Base-by-base conservation (phyloP, 768 basidiomycete genomes). In the Rhizopogon roseolus region DNA sequence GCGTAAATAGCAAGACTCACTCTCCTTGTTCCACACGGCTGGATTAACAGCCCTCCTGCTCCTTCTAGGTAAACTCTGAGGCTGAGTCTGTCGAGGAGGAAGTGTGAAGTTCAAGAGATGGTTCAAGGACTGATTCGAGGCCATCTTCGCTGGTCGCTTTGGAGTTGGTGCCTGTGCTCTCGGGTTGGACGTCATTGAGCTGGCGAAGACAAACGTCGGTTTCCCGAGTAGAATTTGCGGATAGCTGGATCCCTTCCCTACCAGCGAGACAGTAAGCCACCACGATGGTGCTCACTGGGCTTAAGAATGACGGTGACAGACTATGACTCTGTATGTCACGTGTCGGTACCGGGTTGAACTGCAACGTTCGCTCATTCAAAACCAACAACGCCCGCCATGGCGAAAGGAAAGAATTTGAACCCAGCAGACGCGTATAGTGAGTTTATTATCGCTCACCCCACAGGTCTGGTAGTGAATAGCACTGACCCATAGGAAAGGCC, bases 101-200 rank as follows among this genome's bases (percentile, higher is more conserved):
- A 98, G 77, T 5, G 88, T 85, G 72, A 98, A 98, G 69, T 93
- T 96, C 66, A 98, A 88, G 49, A 97, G 85, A 74, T 96, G 87
- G 66, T 91, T 90, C 66, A 77, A 65, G 55, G 80, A 76, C 71
- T 87, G 84, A 57, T 76, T 75, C 22, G 84, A 76, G 39, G 82
- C 76, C 81, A 84, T 86, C 81, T 90, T 89, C 58, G 77, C 66
- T 41, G 78, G 67, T 64, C 85, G 84, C 70, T 84, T 84, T 57
- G 80, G 73, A 51, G 74, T 77, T 49, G 73, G 62, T 54, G 58
- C 58, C 41, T 62, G 54, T 57, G 55, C 44, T 53, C 52, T 59
- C 70, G 70, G 70, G 44, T 32, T 58, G 50, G 61, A 50, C 52
- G 61, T 69, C 66, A 66, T 70, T 41, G 40, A 8, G 25, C 42